Base-by-base conservation (phyloP, 345 rosid species). In the Psidium guajava region DNA sequence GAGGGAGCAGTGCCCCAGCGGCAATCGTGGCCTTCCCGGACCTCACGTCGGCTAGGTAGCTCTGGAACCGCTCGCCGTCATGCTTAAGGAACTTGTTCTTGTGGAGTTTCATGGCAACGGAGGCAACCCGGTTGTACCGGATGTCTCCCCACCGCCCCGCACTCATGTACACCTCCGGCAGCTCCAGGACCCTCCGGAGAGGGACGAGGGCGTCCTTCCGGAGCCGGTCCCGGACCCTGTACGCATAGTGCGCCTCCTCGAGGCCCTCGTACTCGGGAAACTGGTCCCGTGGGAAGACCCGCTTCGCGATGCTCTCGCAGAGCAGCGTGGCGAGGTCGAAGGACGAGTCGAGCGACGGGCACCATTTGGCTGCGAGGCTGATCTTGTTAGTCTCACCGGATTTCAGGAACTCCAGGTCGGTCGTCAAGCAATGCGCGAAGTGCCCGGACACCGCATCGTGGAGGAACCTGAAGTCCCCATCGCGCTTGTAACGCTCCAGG, bases 361-460 rank as follows among this genome's bases (percentile, higher is more conserved):
- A 94, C 95, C 98, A 95, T 51, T 95, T 94, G 0, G 95, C 95
- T 0, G 97, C 96, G 0, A 95, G 91, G 83, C 94, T 89, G 51
- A 94, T 58, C 82, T 91, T 91, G 51, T n/a, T 86, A 1, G 84
- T 9, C 24, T 88, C 77, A 0, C 90, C 91, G 1, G 92, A 89
- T 1, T 86, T 85, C 77, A 91, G 82, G 9, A 64, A 83, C 83
- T 59, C 83, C 82, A 92, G 5, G 36, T 94, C 94, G 2, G 47
- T 82, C 50, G 54, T 91, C 11, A 93, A 82, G 22, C 83, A 85
- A 36, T 86, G 83, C 0, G 94, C 92, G 20, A 94, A 94, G 15
- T 90, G 87, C 69, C 93, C 94, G 0, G 94, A 90, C 50, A 94
- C 92, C 11, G 91, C 82, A 40, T 93, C 95, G 18, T 92, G 88